Conservation (phyloP, 805 yeast genomes). For the Myxozyma mucilagina region DNA sequence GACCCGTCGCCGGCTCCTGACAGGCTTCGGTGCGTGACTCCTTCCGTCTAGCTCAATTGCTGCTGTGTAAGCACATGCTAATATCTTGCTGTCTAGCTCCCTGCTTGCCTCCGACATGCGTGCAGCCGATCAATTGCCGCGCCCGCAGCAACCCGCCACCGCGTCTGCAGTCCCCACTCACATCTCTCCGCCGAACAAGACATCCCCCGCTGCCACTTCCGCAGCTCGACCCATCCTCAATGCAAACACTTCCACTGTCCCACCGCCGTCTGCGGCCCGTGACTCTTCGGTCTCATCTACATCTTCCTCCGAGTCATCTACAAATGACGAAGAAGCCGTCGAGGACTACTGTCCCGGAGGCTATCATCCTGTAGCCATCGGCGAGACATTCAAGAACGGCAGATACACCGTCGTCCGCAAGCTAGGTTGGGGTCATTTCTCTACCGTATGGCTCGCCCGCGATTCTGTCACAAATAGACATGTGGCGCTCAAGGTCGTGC, state of each 20-base stretch:
- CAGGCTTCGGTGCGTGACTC: constrained; percentile 14
- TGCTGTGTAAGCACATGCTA: background rate
- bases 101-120: constrained; percentile 14
- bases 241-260: constrained; percentile 4
- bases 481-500: constrained; percentile 92
- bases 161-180: constrained; percentile 7
- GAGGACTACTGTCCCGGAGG: constrained; percentile 92
- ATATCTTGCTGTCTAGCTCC: background rate
- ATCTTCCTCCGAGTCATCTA: constrained; percentile 7
- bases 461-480: constrained; percentile 54
- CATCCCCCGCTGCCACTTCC: constrained; percentile 7
- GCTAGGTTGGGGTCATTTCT: constrained; percentile 98
- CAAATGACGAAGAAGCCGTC: constrained; percentile 72
- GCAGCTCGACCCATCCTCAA: constrained; percentile 15
- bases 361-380: constrained; percentile 89
- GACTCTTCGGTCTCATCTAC: constrained; percentile 13
- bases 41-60: background rate
- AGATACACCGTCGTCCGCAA: constrained; percentile 82
- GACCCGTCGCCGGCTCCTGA: constrained; percentile 21
- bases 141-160: too few species aligned
- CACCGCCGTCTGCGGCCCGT: too few species aligned
- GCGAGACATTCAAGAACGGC: constrained; percentile 76
- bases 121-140: too few species aligned
- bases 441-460: constrained; percentile 90
- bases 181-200: constrained; percentile 3